Evolutionary conservation across 257 asterid species (phyloP).

Genomic region (Petunia axillaris): DNA sequence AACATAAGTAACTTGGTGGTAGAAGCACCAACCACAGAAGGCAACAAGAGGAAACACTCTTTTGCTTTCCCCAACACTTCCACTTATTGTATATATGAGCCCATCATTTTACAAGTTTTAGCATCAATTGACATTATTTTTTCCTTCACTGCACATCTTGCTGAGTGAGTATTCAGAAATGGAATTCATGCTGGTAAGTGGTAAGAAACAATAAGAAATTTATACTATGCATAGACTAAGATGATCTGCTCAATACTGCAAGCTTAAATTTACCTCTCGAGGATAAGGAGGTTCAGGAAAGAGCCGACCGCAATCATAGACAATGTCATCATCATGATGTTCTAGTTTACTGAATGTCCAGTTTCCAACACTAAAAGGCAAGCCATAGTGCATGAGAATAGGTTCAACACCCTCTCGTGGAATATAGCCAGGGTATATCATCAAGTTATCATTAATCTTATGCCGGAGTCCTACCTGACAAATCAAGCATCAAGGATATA

Average conservation of each 20-base stretch:
- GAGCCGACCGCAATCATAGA: constrained; percentile 84
- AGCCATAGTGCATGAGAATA: constrained; percentile 93
- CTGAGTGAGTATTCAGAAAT: constrained; percentile 20
- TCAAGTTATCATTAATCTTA: constrained; percentile 82
- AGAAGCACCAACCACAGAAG: background rate
- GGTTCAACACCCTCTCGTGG: constrained; percentile 93
- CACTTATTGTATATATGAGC: background rate
- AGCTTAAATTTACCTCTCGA: constrained; percentile 65
- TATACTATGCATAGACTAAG: constrained; percentile 18
- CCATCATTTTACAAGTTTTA: background rate
- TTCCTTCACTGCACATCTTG: background rate
- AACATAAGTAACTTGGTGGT: background rate
- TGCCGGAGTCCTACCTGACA: constrained; percentile 93
- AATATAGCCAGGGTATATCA: constrained; percentile 95
- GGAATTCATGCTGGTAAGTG: background rate
- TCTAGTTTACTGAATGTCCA: constrained; percentile 91
- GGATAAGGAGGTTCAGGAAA: constrained; percentile 99
- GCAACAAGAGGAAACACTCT: constrained; percentile 7
- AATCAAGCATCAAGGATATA: constrained; percentile 38
- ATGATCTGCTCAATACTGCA: constrained; percentile 3
- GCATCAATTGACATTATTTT: constrained; percentile 19
- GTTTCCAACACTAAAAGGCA: constrained; percentile 85
- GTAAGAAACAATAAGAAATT: background rate
- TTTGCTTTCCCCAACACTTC: background rate
- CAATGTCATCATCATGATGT: constrained; percentile 86